phyloP scores from a whole-genome alignment of 371 early-diverging fungal species.

The Mucor saturninus region DNA sequence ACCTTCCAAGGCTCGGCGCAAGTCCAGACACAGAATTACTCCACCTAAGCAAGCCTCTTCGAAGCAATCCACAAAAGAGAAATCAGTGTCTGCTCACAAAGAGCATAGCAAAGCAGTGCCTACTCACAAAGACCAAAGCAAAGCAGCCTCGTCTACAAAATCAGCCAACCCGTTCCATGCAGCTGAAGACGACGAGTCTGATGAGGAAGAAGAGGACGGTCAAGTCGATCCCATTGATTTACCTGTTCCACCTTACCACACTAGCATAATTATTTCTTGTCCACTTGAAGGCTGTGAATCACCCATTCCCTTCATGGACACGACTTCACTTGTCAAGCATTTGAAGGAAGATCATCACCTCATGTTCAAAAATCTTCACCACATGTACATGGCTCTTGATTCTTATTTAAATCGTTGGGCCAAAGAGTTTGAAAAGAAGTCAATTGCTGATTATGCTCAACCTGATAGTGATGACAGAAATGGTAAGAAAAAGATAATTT shows the following conservation, averaged over 20 bases:
- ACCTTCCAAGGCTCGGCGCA: slow-evolving; percentile 3
- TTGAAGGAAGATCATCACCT: slow-evolving; percentile 70
- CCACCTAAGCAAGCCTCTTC: neutral
- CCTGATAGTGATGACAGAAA: slow-evolving; percentile 2
- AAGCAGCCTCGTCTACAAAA: neutral
- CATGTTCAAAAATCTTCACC: slow-evolving; percentile 73
- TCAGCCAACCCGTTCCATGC: slow-evolving; percentile 21
- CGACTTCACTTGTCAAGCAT: slow-evolving; percentile 70
- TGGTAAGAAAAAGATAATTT: neutral
- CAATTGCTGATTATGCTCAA: slow-evolving; percentile 35
- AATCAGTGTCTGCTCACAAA: neutral
- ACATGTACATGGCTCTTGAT: slow-evolving; percentile 83
- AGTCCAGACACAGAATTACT: slow-evolving; percentile 12
- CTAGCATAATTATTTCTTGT: slow-evolving; percentile 61
- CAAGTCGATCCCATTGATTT: slow-evolving; percentile 52
- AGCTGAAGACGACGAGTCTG: slow-evolving; percentile 50
- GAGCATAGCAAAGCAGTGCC: neutral
- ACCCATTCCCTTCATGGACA: slow-evolving; percentile 65
- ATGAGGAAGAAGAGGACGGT: slow-evolving; percentile 55
- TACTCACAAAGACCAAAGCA: no score
- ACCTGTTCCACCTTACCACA: slow-evolving; percentile 65
- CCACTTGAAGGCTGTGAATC: slow-evolving; percentile 54
- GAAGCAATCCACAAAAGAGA: neutral
- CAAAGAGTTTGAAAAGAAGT: slow-evolving; percentile 44
- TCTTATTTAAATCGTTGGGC: slow-evolving; percentile 79